phyloP scores from a whole-genome alignment of 495 filamentous ascomycete species.

The Viridothelium virens region DNA sequence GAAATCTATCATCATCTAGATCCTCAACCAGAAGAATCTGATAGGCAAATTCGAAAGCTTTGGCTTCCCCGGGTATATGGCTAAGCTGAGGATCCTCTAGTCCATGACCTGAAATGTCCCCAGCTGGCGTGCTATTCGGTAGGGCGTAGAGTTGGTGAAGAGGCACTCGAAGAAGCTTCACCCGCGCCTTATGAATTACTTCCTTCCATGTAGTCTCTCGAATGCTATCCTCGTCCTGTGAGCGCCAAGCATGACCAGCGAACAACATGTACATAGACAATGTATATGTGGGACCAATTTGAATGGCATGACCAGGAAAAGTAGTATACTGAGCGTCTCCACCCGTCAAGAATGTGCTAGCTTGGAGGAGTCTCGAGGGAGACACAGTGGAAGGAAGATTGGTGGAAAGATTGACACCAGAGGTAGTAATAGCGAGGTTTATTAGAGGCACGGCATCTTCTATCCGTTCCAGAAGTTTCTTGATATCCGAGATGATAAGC shows the following conservation, averaged over 20 bases:
- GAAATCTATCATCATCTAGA: slow-evolving; percentile 81
- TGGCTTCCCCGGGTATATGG: slow-evolving; percentile 44
- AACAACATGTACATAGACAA: slow-evolving; percentile 97
- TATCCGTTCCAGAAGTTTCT: slow-evolving; percentile 64
- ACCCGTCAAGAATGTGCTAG: slow-evolving; percentile 82
- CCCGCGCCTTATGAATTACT: slow-evolving; percentile 85
- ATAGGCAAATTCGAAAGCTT: slow-evolving; percentile 72
- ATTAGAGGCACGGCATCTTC: slow-evolving; percentile 92
- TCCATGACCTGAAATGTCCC: slow-evolving; percentile 5
- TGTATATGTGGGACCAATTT: slow-evolving; percentile 82
- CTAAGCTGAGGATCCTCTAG: not conserved
- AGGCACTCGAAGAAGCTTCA: slow-evolving; percentile 61
- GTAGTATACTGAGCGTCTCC: slow-evolving; percentile 78
- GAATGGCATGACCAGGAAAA: slow-evolving; percentile 55
- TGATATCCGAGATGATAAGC: slow-evolving; percentile 66
- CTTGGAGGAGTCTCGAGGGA: slow-evolving; percentile 83
- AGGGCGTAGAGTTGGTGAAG: slow-evolving; percentile 37
- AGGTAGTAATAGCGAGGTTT: slow-evolving; percentile 91
- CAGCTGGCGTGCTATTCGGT: slow-evolving; percentile 17
- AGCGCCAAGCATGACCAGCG: slow-evolving; percentile 58
- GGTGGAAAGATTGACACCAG: slow-evolving; percentile 76
- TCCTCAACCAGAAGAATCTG: slow-evolving; percentile 87
- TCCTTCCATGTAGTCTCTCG: slow-evolving; percentile 92
- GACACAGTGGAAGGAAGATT: slow-evolving; percentile 75
- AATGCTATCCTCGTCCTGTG: slow-evolving; percentile 53